Conservation (phyloP, 345 rosid genomes). For the Heritiera fomes region DNA sequence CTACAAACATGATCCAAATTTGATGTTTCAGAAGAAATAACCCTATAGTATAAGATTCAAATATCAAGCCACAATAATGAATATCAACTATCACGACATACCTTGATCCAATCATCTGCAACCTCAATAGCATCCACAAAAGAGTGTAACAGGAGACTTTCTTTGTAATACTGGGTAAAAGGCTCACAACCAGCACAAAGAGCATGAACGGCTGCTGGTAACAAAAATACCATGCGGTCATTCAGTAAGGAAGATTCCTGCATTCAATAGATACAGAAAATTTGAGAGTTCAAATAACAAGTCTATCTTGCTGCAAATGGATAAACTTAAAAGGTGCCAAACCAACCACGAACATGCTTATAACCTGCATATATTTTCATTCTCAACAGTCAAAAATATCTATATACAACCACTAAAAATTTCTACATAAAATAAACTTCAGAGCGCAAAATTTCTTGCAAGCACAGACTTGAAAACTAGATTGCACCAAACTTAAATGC, state of each 20-base stretch:
- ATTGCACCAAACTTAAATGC: background rate
- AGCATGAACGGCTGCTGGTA: constrained; percentile 82
- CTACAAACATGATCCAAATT: constrained; percentile 43
- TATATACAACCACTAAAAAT: background rate
- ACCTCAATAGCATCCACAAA: constrained; percentile 43
- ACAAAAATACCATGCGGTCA: constrained; percentile 51
- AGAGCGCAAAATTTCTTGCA: background rate
- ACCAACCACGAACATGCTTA: background rate
- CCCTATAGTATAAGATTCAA: constrained; percentile 24
- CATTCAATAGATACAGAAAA: constrained; percentile 14
- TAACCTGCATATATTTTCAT: background rate
- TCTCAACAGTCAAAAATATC: background rate
- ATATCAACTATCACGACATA: constrained; percentile 29
- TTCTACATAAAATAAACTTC: constrained; percentile 8
- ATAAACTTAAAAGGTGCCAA: constrained; percentile 6
- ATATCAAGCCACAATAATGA: constrained; percentile 5
- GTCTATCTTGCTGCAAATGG: background rate
- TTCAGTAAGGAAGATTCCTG: constrained; percentile 59
- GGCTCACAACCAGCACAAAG: constrained; percentile 72
- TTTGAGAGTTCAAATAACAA: constrained; percentile 1
- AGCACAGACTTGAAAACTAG: background rate
- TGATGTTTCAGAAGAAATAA: constrained; percentile 20
- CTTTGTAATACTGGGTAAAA: constrained; percentile 39
- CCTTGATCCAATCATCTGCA: constrained; percentile 52
- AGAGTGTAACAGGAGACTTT: constrained; percentile 34